Evolutionary conservation across 345 rosid genomes (phyloP).

Genomic region (Mallotus nudiflorus): DNA sequence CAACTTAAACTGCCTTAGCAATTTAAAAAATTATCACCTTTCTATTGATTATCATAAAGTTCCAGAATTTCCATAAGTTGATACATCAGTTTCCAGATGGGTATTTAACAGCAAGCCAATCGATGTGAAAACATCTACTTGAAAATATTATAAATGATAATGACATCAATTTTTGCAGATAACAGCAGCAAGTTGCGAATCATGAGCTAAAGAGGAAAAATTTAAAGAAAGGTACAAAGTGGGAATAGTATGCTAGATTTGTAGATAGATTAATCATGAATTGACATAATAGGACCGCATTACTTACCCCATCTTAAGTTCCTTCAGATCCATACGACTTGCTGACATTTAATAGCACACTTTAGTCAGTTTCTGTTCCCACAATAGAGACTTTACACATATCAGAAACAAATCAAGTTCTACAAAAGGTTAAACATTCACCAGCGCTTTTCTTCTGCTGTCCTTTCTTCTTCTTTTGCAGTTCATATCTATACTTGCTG

Average conservation of each 20-base stretch:
- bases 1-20: not conserved
- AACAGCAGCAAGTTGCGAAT: not conserved
- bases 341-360: constrained; percentile 7
- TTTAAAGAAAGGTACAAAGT: not conserved
- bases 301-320: constrained; percentile 45
- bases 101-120: not conserved
- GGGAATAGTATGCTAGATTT: not conserved
- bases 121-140: not conserved
- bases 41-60: not conserved
- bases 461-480: constrained; percentile 73
- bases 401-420: constrained; percentile 27
- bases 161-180: not conserved
- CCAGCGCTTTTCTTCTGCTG: constrained; percentile 88
- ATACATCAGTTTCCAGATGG: constrained; percentile 10
- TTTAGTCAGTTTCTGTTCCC: constrained; percentile 17
- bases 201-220: not conserved
- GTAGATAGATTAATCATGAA: constrained; percentile 7
- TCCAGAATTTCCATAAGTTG: not conserved
- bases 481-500: constrained; percentile 86
- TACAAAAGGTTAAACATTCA: constrained; percentile 26
- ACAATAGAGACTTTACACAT: constrained; percentile 11
- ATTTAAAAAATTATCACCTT: constrained; percentile 1
- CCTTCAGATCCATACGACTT: constrained; percentile 14
- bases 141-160: not conserved
- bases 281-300: not conserved